These are phyloP conservation scores for Metschnikowia lochheadii DNA, from an alignment of 805 yeast genomes.

Conservation along the genomic window DNA sequence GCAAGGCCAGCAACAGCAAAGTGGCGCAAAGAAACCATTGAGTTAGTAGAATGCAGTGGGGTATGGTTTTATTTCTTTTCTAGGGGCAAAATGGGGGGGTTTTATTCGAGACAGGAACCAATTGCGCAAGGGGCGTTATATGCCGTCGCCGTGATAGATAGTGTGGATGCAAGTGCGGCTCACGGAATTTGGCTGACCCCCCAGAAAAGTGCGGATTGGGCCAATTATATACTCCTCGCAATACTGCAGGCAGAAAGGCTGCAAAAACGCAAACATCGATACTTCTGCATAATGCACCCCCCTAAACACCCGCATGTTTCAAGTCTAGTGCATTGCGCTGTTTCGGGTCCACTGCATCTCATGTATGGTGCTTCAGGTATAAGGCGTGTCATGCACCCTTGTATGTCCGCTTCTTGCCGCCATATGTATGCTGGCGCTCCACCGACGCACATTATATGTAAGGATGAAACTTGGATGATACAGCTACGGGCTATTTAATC, in stretches of 20 bases:
- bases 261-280: not conserved
- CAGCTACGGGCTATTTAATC: not conserved
- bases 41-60: not conserved
- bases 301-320: not conserved
- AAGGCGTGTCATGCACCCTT: too few species aligned
- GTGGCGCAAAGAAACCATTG: slow-evolving; percentile 16
- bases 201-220: not conserved
- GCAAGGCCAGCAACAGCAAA: slow-evolving; percentile 12
- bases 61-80: not conserved
- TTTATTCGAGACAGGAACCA: not conserved
- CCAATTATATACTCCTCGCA: not conserved
- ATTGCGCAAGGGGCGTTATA: slow-evolving; percentile 2
- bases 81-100: not conserved
- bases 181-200: not conserved
- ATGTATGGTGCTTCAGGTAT: not conserved
- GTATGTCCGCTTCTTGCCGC: too few species aligned
- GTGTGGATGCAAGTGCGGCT: slow-evolving; percentile 2
- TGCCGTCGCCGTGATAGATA: slow-evolving; percentile 1
- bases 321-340: not conserved
- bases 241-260: not conserved
- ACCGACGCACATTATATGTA: not conserved
- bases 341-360: too few species aligned
- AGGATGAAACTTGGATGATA: not conserved
- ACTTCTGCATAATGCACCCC: not conserved
- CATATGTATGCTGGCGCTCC: not conserved